Percentiles rank a stretch among this genome's conserved stretches.
Evolutionary conservation across 1,284 basidiomycete species (phyloP).

Genomic region (Pholiota adiposa): DNA sequence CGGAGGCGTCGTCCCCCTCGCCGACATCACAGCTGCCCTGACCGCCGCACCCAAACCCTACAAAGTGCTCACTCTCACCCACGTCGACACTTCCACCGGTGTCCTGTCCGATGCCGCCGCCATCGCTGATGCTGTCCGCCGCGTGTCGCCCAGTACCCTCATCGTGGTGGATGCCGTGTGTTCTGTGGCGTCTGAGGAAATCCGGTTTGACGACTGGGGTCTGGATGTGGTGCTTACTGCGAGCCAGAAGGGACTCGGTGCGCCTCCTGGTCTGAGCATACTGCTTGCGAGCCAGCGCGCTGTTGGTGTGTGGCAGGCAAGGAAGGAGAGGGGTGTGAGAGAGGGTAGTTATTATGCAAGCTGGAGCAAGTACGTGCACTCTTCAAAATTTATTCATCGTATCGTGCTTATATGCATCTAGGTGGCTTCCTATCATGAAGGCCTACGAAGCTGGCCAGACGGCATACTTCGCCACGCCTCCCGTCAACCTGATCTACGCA

Average conservation of each 20-base stretch:
- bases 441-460: slow-evolving; percentile 79
- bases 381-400: neutral
- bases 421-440: slow-evolving; percentile 94
- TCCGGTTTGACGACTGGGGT: slow-evolving; percentile 92
- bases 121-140: slow-evolving; percentile 77
- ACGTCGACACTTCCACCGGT: slow-evolving; percentile 93
- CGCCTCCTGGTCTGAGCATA: slow-evolving; percentile 93
- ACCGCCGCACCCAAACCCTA: slow-evolving; percentile 76
- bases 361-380: slow-evolving; percentile 73
- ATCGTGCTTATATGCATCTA: slow-evolving; percentile 25
- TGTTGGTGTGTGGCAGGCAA: slow-evolving; percentile 56
- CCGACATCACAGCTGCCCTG: slow-evolving; percentile 70
- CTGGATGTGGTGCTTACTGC: slow-evolving; percentile 91
- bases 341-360: slow-evolving; percentile 76
- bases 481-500: slow-evolving; percentile 94
- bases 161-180: slow-evolving; percentile 94
- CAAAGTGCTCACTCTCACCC: slow-evolving; percentile 92
- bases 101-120: slow-evolving; percentile 88
- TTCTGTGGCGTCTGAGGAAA: slow-evolving; percentile 95
- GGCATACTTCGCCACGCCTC: slow-evolving; percentile 94
- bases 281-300: slow-evolving; percentile 84
- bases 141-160: slow-evolving; percentile 86
- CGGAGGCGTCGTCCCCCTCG: slow-evolving; percentile 72
- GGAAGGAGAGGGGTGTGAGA: slow-evolving; percentile 24
- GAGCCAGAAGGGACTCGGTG: slow-evolving; percentile 94